These are phyloP conservation scores for Malus hybrid DNA, from an alignment of 331 rosid species.

Conservation along the genomic window DNA sequence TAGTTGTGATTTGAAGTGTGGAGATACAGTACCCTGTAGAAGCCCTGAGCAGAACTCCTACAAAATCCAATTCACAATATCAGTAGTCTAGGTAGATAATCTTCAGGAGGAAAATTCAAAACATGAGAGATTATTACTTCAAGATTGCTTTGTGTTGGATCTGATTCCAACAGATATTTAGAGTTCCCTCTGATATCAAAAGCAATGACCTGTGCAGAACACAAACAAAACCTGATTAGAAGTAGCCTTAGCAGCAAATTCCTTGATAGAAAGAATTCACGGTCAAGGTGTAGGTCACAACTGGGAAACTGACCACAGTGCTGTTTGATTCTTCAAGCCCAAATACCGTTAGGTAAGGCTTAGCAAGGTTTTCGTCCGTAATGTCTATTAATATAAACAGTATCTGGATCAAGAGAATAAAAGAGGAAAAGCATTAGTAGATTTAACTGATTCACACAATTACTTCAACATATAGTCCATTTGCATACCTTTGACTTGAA, in stretches of 20 bases:
- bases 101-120: neutral
- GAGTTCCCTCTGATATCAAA: constrained; percentile 64
- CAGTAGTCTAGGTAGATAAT: constrained; percentile 7
- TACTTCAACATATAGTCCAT: constrained; percentile 11
- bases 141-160: constrained; percentile 58
- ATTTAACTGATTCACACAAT: constrained; percentile 10
- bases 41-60: constrained; percentile 72
- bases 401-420: constrained; percentile 43
- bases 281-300: constrained; percentile 7
- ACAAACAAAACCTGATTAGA: constrained; percentile 14
- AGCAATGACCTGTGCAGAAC: constrained; percentile 56
- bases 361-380: constrained; percentile 78
- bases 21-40: constrained; percentile 52
- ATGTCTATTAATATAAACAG: constrained; percentile 62
- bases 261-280: neutral
- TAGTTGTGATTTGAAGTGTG: constrained; percentile 84
- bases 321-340: constrained; percentile 81
- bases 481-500: constrained; percentile 69
- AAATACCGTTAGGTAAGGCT: constrained; percentile 72
- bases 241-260: neutral
- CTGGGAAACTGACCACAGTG: constrained; percentile 54
- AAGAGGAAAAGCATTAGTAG: constrained; percentile 13
- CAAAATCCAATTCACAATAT: constrained; percentile 20
- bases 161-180: constrained; percentile 71
- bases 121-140: constrained; percentile 34